A percentile compares a stretch with the other conserved stretches of the same genome.
Evolutionary conservation across 192 early-diverging fungal genomes (phyloP).

Genomic region (Neocallimastix lanati): DNA sequence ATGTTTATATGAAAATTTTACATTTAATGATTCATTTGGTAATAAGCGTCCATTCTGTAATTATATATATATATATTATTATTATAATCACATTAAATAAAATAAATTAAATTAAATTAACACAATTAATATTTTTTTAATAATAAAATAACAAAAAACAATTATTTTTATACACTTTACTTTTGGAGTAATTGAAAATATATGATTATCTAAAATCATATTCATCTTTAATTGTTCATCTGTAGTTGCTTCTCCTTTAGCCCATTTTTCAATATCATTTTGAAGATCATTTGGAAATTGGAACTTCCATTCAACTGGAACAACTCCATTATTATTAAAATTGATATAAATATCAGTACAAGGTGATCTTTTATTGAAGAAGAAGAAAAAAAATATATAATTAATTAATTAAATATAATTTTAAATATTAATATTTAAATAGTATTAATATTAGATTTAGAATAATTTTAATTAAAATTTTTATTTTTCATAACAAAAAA

Average conservation of each 20-base stretch:
- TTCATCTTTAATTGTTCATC: conserved; percentile 31
- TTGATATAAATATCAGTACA: conserved; percentile 16
- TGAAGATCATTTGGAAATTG: conserved; percentile 30
- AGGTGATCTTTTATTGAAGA: conserved; percentile 6
- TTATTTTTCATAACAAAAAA: too few relatives aligned
- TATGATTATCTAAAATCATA: conserved; percentile 27
- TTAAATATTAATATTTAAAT: too few relatives aligned
- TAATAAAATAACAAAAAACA: too few relatives aligned
- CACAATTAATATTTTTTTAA: too few relatives aligned
- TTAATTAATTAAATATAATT: too few relatives aligned
- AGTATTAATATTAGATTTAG: too few relatives aligned
- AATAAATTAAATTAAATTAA: too few relatives aligned
- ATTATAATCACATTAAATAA: too few relatives aligned
- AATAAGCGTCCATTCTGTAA: conserved; percentile 18
- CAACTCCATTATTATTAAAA: conserved; percentile 29
- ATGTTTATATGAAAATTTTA: conserved; percentile 26
- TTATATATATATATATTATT: too few relatives aligned
- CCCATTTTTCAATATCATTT: conserved; percentile 36
- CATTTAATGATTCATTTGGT: conserved; percentile 18
- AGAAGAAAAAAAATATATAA: too few relatives aligned
- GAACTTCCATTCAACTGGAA: conserved; percentile 33
- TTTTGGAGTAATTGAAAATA: conserved; percentile 28
- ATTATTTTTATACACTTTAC: too few relatives aligned
- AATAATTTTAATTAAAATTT: too few relatives aligned
- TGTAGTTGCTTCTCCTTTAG: conserved; percentile 29